Base-by-base conservation (phyloP, 768 basidiomycete species). In the Trametes maxima region DNA sequence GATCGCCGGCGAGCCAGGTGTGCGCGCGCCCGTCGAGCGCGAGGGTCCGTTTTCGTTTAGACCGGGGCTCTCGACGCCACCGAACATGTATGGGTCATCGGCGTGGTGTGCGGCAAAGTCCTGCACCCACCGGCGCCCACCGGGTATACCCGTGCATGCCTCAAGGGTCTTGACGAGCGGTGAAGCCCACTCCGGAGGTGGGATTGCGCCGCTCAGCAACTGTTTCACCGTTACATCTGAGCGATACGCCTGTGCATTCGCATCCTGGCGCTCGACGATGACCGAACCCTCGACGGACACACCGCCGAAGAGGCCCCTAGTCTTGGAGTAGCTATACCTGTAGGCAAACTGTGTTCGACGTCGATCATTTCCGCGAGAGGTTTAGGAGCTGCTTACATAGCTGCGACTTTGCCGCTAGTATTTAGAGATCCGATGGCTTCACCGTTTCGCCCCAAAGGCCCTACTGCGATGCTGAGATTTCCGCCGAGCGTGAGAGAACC, bases 381-480 rank as follows among this genome's bases (percentile, higher is more conserved):
- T 55, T 51, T 13, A 22, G 47, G 54, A 17, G 35, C 10, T 10
- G 63, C 78, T 64, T 67, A 94, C 94, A 98, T 97, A 37, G 95
- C 94, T 5, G 96, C 92, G 5, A 97, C 77, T 70, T 88, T 92
- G 47, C 95, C 95, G 51, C 85, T 90, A 1, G 90, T 82, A 68
- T 86, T 97, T 46, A 98, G 65, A 0, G 92, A 80, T 17, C 94
- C 95, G 2, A 80, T 80, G 3, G 94, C 96, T 77, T 98, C 96
- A n/a, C 91, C 92, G 69, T 94, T 98, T 28, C 96, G 87, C 21
- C 96, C 96, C 0, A 98, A 77, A 11, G 96, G 96, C 2, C 96
- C 96, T 0, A 97, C 80, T 10, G 95, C 89, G 45, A 94, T 77
- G 63, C 93, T 94, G 74, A 95, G 77, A 70, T 95, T 96, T 14